A percentile compares a stretch with the other conserved stretches of the same genome.
phyloP scores from a whole-genome alignment of 1,284 basidiomycete species.

The Sporisorium exsertum region DNA sequence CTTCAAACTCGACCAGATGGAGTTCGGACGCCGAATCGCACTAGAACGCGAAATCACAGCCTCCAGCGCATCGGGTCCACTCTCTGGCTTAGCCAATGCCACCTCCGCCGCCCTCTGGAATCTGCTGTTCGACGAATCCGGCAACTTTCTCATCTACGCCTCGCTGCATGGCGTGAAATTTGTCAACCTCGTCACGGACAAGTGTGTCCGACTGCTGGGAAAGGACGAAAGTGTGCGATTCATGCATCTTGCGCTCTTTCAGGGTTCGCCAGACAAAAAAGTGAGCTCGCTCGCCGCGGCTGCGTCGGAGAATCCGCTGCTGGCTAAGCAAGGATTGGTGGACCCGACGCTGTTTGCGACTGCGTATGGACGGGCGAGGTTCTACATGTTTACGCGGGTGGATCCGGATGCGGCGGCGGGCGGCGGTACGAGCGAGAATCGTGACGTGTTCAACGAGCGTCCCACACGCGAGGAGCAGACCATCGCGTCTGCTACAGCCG shows the following conservation, averaged over 20 bases:
- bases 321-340: conserved; percentile 76
- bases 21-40: conserved; percentile 94
- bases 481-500: conserved; percentile 79
- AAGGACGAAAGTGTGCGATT: conserved; percentile 95
- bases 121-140: conserved; percentile 95
- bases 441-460: conserved; percentile 98
- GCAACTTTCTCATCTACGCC: conserved; percentile 91
- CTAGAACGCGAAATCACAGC: conserved; percentile 90
- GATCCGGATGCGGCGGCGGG: conserved; percentile 73
- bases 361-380: conserved; percentile 91
- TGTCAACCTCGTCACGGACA: conserved; percentile 92
- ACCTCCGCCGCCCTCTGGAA: conserved; percentile 69
- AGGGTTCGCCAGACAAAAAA: conserved; percentile 89
- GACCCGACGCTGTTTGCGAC: conserved; percentile 95
- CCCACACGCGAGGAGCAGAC: conserved; percentile 96
- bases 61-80: conserved; percentile 71
- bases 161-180: conserved; percentile 96
- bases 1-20: conserved; percentile 97
- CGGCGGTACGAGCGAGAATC: conserved; percentile 73
- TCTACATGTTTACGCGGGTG: conserved; percentile 94
- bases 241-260: conserved; percentile 88
- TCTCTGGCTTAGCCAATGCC: conserved; percentile 70
- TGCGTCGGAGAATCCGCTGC: conserved; percentile 92
- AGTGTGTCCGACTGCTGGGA: conserved; percentile 87
- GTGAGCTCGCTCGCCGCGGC: conserved; percentile 85